Conservation (phyloP, 1,284 basidiomycete genomes). For the Moesziomyces globuligerus region DNA sequence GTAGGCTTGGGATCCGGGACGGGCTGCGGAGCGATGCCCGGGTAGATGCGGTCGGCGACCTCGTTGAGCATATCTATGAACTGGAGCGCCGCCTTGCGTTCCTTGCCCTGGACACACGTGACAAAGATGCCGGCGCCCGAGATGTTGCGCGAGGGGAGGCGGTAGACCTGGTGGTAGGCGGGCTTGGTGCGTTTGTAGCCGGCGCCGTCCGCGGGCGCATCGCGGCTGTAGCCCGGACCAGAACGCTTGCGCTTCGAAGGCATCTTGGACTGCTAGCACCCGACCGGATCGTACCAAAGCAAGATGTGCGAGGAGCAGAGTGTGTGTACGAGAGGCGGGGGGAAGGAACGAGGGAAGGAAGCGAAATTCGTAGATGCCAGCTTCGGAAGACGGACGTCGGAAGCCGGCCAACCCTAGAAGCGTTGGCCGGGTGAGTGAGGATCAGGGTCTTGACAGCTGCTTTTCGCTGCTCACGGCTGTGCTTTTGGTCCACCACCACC, state of each 20-base stretch:
- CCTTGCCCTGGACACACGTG: conserved; percentile 55
- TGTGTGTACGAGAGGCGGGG: too few species aligned
- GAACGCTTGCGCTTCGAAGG: conserved; percentile 44
- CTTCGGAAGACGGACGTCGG: conserved; percentile 18
- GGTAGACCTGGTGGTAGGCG: conserved; percentile 35
- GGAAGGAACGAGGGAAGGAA: conserved; percentile 1
- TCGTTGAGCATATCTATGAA: conserved; percentile 59
- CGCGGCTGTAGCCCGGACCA: conserved; percentile 38
- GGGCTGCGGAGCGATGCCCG: conserved; percentile 33
- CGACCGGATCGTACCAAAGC: too few species aligned
- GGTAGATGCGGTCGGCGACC: conserved; percentile 50
- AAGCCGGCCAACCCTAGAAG: neutral
- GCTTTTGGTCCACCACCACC: too few species aligned
- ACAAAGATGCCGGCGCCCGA: conserved; percentile 58
- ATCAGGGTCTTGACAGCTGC: neutral
- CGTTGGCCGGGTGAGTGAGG: conserved; percentile 1
- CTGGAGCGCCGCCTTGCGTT: conserved; percentile 61
- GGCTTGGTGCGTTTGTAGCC: conserved; percentile 20
- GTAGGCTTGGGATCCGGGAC: conserved; percentile 4
- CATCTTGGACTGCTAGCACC: too few species aligned
- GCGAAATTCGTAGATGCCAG: neutral
- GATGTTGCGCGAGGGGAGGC: conserved; percentile 32
- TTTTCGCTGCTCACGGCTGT: neutral
- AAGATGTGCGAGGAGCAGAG: too few species aligned
- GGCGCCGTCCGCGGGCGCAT: conserved; percentile 8